Base-by-base conservation (phyloP, 257 asterid species). In the Thymus quinquecostatus region DNA sequence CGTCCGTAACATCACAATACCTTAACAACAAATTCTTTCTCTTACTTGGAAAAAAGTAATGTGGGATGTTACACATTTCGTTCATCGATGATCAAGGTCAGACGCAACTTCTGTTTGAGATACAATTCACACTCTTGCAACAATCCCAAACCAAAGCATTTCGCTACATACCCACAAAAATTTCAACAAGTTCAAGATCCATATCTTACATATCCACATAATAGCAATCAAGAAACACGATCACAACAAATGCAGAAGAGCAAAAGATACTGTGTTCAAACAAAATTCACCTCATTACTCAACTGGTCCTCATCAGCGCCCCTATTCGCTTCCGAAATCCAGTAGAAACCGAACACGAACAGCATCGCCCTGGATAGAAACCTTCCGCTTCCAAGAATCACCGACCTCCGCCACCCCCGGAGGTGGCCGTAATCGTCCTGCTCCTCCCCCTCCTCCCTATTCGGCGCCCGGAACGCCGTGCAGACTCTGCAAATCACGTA, bases 381-480 rank as follows among this genome's bases (percentile, higher is more conserved):
- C 80, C 87, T 79, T 2, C 99, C 99, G 51, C 76, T 77, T 74
- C 56, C 81, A 33, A 91, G 81, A 64, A 94, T 87, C 71, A 85
- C 93, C 10, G 79, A 79, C 83, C 99, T 83, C 75, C 97, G 75
- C 96, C 96, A 94, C 40, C 98, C 97, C 14, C 89, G 93, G 86
- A 87, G 70, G 69, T 94, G 98, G 3, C 96, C 98, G 57, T 81
- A 94, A 84, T 89, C 98, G 87, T 94, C 98, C 81, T 91, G 98
- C 82, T 82, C 96, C 6, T 77, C 97, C 82, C 89, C 97, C 58
- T 76, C 97, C 82, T 89, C 96, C 75, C 79, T 70, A 67, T 85
- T 84, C 8, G 99, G 97, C 6, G 81, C 72, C 29, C 64, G 77
- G 73, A 86, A 84, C 49, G 87, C 92, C 53, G 99, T 94, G 65